These are phyloP conservation scores for Trametes meyenii DNA, from an alignment of 768 basidiomycete genomes.

Conservation along the genomic window DNA sequence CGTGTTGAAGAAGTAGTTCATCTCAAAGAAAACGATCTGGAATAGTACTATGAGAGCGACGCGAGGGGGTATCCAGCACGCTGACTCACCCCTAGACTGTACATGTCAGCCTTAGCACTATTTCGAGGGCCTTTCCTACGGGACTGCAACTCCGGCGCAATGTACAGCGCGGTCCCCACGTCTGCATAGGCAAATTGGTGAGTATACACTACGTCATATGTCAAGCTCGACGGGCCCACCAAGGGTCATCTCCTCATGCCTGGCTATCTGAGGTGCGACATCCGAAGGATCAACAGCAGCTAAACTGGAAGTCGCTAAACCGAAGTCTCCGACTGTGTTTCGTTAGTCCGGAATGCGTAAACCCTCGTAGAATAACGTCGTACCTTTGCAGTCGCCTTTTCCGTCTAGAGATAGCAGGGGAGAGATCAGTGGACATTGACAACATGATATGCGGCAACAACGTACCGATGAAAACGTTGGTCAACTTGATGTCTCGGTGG, in stretches of 20 bases:
- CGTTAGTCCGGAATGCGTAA: neutral
- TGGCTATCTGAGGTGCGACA: conserved; percentile 46
- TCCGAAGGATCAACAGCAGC: conserved; percentile 79
- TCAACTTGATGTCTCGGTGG: conserved; percentile 89
- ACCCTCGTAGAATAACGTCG: neutral
- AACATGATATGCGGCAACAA: conserved; percentile 2
- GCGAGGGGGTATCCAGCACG: neutral
- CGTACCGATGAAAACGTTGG: conserved; percentile 92
- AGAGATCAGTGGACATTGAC: neutral
- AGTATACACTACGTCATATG: neutral
- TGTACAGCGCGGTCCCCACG: conserved; percentile 90
- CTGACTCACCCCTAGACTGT: conserved; percentile 79
- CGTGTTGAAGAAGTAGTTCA: conserved; percentile 86
- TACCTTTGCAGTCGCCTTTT: conserved; percentile 83
- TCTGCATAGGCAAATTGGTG: conserved; percentile 42
- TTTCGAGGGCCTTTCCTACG: conserved; percentile 63
- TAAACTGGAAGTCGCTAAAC: conserved; percentile 81
- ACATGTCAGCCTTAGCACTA: conserved; percentile 91
- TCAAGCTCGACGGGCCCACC: conserved; percentile 42
- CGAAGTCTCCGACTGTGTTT: conserved; percentile 84
- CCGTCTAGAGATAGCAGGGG: conserved; percentile 51
- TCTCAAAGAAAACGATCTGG: conserved; percentile 97
- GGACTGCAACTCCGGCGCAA: conserved; percentile 87
- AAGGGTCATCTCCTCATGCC: conserved; percentile 74
- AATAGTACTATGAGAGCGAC: neutral